Percentiles rank a stretch among this genome's conserved stretches.
Evolutionary conservation across 192 early-diverging fungal genomes (phyloP).

Genomic region (Backusella tarrabulga): DNA sequence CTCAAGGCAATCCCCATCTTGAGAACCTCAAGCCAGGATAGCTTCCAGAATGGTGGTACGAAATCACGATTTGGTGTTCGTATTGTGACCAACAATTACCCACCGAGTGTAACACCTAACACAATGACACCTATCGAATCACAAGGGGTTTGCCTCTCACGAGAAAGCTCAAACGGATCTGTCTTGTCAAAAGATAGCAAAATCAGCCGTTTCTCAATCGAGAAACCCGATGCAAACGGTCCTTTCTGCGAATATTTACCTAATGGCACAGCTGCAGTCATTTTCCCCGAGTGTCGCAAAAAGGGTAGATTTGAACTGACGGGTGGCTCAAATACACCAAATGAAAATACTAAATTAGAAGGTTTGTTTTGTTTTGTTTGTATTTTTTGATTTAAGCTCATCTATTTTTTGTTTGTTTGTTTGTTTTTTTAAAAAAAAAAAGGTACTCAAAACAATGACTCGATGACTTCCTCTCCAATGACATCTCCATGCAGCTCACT

Average conservation of each 20-base stretch:
- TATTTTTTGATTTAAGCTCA: background rate
- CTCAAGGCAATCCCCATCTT: background rate
- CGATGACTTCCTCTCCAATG: background rate
- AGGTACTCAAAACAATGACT: background rate
- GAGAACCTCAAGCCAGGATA: slow-evolving; percentile 5
- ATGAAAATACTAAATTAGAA: background rate
- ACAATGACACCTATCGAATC: slow-evolving; percentile 10
- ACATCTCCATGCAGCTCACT: slow-evolving; percentile 12
- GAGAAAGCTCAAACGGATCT: slow-evolving; percentile 16
- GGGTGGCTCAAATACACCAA: slow-evolving; percentile 3
- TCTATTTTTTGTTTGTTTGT: background rate
- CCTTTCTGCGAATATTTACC: background rate
- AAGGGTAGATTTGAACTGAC: slow-evolving; percentile 40
- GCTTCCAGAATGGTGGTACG: slow-evolving; percentile 18
- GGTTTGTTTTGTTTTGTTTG: background rate
- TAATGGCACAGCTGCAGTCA: background rate
- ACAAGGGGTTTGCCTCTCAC: slow-evolving; percentile 1
- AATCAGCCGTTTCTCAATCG: slow-evolving; percentile 20
- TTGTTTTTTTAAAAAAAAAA: background rate
- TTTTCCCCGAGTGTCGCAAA: slow-evolving; percentile 28
- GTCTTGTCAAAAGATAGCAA: slow-evolving; percentile 11
- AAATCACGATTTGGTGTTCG: slow-evolving; percentile 12
- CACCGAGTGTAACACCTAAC: background rate
- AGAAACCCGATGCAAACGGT: background rate
- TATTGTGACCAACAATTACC: background rate